Base-by-base conservation (phyloP, 768 basidiomycete species). In the Lentinus brumalis region DNA sequence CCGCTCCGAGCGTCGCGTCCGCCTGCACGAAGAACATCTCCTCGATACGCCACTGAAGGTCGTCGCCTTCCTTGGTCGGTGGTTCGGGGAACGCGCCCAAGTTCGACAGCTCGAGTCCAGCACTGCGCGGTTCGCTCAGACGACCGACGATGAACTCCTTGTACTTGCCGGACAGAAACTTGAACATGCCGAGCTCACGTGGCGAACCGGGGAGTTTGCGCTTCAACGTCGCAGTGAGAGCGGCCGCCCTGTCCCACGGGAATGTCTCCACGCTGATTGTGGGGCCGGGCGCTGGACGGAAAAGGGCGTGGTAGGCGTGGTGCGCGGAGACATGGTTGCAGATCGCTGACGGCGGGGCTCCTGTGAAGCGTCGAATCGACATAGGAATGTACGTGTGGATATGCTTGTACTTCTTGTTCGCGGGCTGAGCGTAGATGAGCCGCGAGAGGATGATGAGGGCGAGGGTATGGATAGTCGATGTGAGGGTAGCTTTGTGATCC, bases 51-150 rank as follows among this genome's bases (percentile, higher is more conserved):
- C 71, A 72, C 21, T 26, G 18, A 5, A 32, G 18, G 5, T 35
- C n/a, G 16, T 31, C 3, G 10, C 30, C 46, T 2, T 14, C 44
- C 2, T 15, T 35, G 15, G 39, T 14, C 9, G 31, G 44, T 10
- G 26, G 50, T 44, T 39, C 30, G 59, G 61, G 62, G 54, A 77
- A 74, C 4, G 61, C 65, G 14, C 78, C 78, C 16, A 76, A 53
- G 62, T 80, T 80, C 29, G 78, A 79, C 15, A 79, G 50, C 63
- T 76, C 75, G 14, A 80, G 59, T 31, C 71, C 74, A n/a, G 18
- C 21, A 26, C 65, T 4, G 59, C 56, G 32, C 79, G 68, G 63
- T 78, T 77, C 61, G 66, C 69, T 11, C 75, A 76, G 8, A 76
- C 52, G 56, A 67, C 70, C 69, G 14, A 54, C 53, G 53, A 76